Percentiles rank a stretch among this genome's conserved stretches.
Evolutionary conservation across 106 monocot species (phyloP).

Genomic region (Hemerocallis citrina): DNA sequence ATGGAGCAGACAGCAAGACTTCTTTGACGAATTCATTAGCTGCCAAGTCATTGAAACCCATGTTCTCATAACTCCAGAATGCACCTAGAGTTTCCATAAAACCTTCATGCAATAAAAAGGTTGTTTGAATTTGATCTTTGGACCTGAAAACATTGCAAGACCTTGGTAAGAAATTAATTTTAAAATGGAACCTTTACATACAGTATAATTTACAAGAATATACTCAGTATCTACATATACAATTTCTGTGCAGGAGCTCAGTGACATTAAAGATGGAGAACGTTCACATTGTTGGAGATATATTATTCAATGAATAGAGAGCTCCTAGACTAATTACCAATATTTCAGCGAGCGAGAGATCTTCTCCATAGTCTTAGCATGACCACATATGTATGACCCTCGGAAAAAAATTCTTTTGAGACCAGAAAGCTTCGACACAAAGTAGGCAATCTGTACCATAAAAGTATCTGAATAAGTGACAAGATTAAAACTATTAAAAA

Average conservation of each 20-base stretch:
- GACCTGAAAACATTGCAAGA: constrained; percentile 35
- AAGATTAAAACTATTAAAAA: neutral
- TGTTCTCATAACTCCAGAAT: constrained; percentile 77
- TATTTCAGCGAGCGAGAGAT: constrained; percentile 68
- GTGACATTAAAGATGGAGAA: neutral
- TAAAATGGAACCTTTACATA: neutral
- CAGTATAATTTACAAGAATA: neutral
- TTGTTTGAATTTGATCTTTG: constrained; percentile 66
- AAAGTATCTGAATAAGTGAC: neutral
- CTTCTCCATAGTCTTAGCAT: constrained; percentile 64
- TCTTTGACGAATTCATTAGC: constrained; percentile 54
- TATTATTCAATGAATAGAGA: neutral
- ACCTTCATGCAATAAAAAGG: constrained; percentile 67
- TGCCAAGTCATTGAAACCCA: constrained; percentile 56
- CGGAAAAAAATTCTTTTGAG: constrained; percentile 67
- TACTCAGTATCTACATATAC: neutral
- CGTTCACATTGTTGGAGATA: neutral
- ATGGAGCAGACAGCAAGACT: constrained; percentile 60
- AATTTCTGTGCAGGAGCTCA: neutral
- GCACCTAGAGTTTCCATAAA: constrained; percentile 67
- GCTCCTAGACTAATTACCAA: constrained; percentile 34
- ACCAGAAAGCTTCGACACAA: constrained; percentile 60
- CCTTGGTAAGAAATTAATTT: neutral
- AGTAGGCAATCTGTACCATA: constrained; percentile 49
- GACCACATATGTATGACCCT: constrained; percentile 63